Evolutionary conservation across 2,329 filamentous ascomycete species (phyloP).

Genomic region (Exophiala oligosperma): DNA sequence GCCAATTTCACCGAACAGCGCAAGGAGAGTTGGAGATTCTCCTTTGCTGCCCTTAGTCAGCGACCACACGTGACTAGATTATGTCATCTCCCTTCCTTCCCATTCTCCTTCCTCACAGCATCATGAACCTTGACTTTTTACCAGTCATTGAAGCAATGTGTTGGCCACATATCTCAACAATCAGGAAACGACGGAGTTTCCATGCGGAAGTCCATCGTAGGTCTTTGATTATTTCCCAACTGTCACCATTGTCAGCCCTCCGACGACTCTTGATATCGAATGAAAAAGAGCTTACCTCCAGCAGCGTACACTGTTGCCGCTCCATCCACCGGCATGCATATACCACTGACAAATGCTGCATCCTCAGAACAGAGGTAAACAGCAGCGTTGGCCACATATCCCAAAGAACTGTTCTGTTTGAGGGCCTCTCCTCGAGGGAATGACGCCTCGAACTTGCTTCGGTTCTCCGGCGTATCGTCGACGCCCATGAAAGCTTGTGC

Average conservation of each 20-base stretch:
- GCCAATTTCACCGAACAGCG: neutral
- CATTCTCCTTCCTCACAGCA: too few species aligned
- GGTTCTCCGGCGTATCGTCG: constrained; percentile 15
- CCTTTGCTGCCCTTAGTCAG: too few species aligned
- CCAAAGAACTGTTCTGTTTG: constrained; percentile 14
- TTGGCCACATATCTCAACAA: neutral
- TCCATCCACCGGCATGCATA: constrained; percentile 46
- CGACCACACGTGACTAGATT: neutral
- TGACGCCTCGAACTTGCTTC: constrained; percentile 13
- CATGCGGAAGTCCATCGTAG: neutral
- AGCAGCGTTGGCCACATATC: constrained; percentile 40
- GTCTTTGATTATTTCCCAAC: neutral
- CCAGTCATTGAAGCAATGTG: neutral
- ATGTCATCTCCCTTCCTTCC: neutral
- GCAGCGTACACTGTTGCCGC: constrained; percentile 24
- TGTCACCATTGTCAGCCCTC: neutral
- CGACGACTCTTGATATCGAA: neutral
- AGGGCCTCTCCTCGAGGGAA: constrained; percentile 14
- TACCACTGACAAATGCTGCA: constrained; percentile 46
- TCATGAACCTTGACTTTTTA: neutral
- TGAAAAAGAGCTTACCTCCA: constrained; percentile 35
- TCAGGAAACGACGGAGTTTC: too few species aligned
- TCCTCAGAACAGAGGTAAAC: constrained; percentile 50
- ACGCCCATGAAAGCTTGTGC: constrained; percentile 16
- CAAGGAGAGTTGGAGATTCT: too few species aligned